Conservation (phyloP, 768 basidiomycete genomes). For the Hericium alpestre region DNA sequence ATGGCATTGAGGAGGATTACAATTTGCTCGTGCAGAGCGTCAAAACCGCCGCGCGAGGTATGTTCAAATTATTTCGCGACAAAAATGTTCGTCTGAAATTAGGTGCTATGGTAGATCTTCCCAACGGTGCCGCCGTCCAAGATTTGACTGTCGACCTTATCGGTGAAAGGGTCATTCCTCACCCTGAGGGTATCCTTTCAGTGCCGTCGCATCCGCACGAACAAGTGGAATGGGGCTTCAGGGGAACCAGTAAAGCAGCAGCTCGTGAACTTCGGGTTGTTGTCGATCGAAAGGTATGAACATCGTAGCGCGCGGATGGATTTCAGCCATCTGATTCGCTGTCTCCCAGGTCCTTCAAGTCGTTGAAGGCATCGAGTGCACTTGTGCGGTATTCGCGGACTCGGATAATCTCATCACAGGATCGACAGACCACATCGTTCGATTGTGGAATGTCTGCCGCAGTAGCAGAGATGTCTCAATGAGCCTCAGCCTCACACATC, state of each 20-base stretch:
- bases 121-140: constrained; percentile 33
- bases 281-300: constrained; percentile 48
- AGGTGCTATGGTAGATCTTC: constrained; percentile 28
- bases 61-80: not conserved
- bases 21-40: constrained; percentile 51
- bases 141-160: constrained; percentile 46
- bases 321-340: not conserved
- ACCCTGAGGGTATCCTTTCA: constrained; percentile 44
- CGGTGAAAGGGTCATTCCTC: constrained; percentile 52
- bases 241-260: constrained; percentile 23
- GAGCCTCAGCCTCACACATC: constrained; percentile 41
- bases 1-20: constrained; percentile 80
- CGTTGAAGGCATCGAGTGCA: constrained; percentile 62
- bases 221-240: constrained; percentile 55
- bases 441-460: constrained; percentile 58
- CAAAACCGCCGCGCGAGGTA: constrained; percentile 45
- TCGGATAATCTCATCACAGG: constrained; percentile 67
- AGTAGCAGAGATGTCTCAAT: constrained; percentile 12
- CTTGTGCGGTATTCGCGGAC: constrained; percentile 73
- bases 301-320: constrained; percentile 2
- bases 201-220: constrained; percentile 56
- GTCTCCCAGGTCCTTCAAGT: constrained; percentile 54
- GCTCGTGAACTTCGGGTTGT: constrained; percentile 50
- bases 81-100: not conserved
- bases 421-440: constrained; percentile 69